Percentiles rank a stretch among this genome's conserved stretches.
phyloP scores from a whole-genome alignment of 2,329 filamentous ascomycete genomes.

The Pyricularia pennisetigena region DNA sequence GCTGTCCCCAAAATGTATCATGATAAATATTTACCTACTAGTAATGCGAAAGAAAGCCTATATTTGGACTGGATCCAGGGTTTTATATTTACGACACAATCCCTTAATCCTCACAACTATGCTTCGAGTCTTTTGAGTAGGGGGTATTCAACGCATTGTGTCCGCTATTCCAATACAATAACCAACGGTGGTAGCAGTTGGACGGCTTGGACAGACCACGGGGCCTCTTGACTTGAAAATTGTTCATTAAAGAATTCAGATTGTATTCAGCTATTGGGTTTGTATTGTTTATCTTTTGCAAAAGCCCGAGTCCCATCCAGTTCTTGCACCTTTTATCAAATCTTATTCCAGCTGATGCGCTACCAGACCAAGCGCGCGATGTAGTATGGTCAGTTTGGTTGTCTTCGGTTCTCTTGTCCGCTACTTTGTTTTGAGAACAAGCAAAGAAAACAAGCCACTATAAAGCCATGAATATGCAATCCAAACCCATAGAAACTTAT shows the following conservation, averaged over 20 bases:
- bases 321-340: neutral
- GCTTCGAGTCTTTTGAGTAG: neutral
- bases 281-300: neutral
- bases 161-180: neutral
- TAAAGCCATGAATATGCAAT: neutral
- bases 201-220: neutral
- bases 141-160: neutral
- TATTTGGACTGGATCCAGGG: neutral
- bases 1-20: neutral
- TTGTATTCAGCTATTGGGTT: neutral
- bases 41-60: neutral
- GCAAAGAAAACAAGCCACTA: neutral
- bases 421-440: neutral
- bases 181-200: neutral
- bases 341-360: neutral
- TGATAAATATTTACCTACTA: neutral
- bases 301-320: neutral
- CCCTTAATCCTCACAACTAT: neutral
- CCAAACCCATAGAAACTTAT: neutral
- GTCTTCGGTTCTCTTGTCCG: neutral
- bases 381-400: neutral
- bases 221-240: neutral
- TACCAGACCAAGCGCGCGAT: neutral
- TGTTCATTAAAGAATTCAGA: neutral
- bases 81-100: neutral